Evolutionary conservation across 345 rosid species (phyloP), one percentile per base, ranked within the genome.

Genomic region (Salix arbutifolia): DNA sequence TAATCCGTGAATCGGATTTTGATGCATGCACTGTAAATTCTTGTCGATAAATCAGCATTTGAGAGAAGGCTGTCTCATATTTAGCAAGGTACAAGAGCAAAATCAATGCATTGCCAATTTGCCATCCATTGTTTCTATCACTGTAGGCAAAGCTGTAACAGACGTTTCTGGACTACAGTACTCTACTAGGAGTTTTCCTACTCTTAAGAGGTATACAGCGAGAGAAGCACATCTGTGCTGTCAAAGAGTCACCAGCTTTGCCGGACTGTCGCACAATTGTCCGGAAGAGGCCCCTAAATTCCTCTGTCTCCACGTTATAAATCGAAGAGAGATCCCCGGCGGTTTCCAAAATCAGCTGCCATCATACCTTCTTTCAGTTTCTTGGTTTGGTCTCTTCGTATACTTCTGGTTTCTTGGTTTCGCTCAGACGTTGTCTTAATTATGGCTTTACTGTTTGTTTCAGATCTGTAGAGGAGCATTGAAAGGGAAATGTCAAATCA

Each of bases 401-500:
- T 56, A 58, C 25, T 74, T 79, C 56, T 53, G 74, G 61, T 26
- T 69, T 75, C 38, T 72, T 74, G 75, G 77, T 81, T 79, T 77
- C 52, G 77, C 65, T 62, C 56, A 65, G 56, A 73, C 8, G 75
- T 69, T 73, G 64, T 60, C 58, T 61, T 76, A 1, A 31, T 31
- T 74, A 30, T 53, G 21, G 64, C 28, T 38, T 52, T 42, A 12
- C 30, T 23, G 14, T 21, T 80, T 73, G 64, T 74, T 82, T 61
- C 78, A 83, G 79, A 77, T 82, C 81, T 75, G 71, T 42, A 66
- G 40, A 75, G 71, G 62, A 64, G 67, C 13, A 23, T 10, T 38
- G 83, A 71, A 72, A 76, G 25, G 31, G 69, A 71, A 79, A 88
- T 82, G 87, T 50, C 80, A 74, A 71, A 82, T 28, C 85, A 82